Conservation (phyloP, 2,329 filamentous ascomycete species). For the Metarhizium humberi region DNA sequence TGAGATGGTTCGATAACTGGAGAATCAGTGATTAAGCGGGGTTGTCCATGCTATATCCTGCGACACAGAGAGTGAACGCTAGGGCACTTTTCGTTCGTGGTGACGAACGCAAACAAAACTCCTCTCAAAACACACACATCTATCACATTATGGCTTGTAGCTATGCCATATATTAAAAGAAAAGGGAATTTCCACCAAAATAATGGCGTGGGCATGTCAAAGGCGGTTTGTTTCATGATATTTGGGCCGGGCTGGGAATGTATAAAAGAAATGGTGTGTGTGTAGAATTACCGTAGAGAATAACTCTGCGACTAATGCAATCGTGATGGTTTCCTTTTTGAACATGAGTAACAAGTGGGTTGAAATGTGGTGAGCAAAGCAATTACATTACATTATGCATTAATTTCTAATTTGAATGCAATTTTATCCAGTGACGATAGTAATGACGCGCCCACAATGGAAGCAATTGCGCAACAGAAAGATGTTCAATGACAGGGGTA, state of each 20-base stretch:
- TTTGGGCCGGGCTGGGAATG: conserved; percentile 11
- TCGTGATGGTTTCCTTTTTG: conserved; percentile 13
- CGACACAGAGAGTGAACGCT: not conserved
- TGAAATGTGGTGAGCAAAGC: conserved; percentile 1
- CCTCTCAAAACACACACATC: not conserved
- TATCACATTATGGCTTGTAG: conserved; percentile 5
- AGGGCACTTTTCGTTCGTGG: not conserved
- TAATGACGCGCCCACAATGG: not conserved
- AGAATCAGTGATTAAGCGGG: conserved; percentile 56
- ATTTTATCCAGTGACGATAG: not conserved
- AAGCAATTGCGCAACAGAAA: not conserved
- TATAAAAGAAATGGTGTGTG: conserved; percentile 9
- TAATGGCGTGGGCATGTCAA: conserved; percentile 8
- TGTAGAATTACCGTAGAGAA: conserved; percentile 10
- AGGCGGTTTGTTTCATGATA: conserved; percentile 12
- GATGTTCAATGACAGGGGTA: conserved; percentile 2
- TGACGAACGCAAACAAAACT: not conserved
- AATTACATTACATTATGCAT: conserved; percentile 23
- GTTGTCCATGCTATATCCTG: not conserved
- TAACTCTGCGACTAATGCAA: conserved; percentile 21
- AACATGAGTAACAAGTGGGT: conserved; percentile 7
- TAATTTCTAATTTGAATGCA: not conserved
- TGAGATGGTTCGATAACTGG: conserved; percentile 92
- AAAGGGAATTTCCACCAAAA: conserved; percentile 4
- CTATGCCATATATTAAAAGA: not conserved